A percentile compares a stretch with the other conserved stretches of the same genome.
phyloP scores from a whole-genome alignment of 192 early-diverging fungal genomes.

The Linnemannia elongata region DNA sequence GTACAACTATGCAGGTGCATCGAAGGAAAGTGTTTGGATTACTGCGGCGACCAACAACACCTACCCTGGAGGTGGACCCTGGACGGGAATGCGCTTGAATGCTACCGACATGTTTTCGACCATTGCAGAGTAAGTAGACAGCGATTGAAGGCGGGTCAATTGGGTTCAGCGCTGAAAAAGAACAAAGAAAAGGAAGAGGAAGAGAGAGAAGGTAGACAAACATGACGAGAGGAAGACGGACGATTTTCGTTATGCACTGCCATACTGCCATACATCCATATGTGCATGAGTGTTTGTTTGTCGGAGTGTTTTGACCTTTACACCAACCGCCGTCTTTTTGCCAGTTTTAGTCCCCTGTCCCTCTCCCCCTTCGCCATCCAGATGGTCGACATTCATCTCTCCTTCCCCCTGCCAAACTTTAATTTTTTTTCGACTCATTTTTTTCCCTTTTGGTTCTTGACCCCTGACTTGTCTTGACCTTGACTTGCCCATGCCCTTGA shows the following conservation, averaged over 20 bases:
- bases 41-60: constrained; percentile 15
- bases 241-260: background rate
- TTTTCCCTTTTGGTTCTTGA: background rate
- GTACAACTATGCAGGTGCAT: constrained; percentile 25
- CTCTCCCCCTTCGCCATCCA: background rate
- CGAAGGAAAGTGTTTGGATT: constrained; percentile 27
- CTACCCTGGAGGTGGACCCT: constrained; percentile 15
- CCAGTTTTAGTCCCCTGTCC: background rate
- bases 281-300: background rate
- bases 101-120: constrained; percentile 10
- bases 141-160: background rate
- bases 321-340: background rate
- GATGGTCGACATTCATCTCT: background rate
- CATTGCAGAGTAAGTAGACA: constrained; percentile 28
- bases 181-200: background rate
- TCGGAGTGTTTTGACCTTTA: background rate
- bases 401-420: background rate
- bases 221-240: background rate
- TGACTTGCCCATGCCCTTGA: too few species aligned
- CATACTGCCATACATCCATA: background rate
- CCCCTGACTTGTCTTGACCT: background rate
- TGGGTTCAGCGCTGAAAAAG: background rate
- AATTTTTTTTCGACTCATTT: constrained; percentile 20
- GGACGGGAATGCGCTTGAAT: constrained; percentile 37
- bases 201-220: background rate